phyloP scores from a whole-genome alignment of 2,329 filamentous ascomycete species.

The Ceratocystis lukuohia region DNA sequence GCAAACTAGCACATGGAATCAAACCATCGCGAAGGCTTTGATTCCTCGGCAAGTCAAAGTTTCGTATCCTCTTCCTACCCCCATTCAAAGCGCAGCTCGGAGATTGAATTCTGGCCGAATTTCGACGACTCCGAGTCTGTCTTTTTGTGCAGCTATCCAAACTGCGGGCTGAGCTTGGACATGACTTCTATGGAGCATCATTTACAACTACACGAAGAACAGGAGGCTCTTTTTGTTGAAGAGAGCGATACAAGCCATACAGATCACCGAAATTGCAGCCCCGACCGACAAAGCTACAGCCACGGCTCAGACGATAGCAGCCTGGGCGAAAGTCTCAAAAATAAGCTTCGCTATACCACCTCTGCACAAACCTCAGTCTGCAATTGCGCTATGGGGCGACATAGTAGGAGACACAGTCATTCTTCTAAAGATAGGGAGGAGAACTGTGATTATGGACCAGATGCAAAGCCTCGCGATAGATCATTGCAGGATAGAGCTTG shows the following conservation, averaged over 20 bases:
- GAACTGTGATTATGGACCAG: background rate
- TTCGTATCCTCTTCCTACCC: background rate
- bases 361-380: background rate
- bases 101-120: background rate
- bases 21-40: background rate
- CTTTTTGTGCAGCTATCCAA: background rate
- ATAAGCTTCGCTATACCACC: background rate
- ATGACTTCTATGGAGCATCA: background rate
- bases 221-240: background rate
- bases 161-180: background rate
- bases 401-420: background rate
- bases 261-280: background rate
- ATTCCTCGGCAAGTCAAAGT: background rate
- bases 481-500: background rate
- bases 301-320: background rate
- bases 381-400: background rate
- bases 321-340: background rate
- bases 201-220: constrained; percentile 1
- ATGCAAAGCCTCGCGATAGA: background rate
- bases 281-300: background rate
- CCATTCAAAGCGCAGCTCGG: background rate
- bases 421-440: background rate
- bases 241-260: background rate
- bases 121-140: background rate
- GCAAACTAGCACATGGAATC: background rate